Base-by-base conservation (phyloP, 1,139 yeast species). In the Geotrichum carabidarum region DNA sequence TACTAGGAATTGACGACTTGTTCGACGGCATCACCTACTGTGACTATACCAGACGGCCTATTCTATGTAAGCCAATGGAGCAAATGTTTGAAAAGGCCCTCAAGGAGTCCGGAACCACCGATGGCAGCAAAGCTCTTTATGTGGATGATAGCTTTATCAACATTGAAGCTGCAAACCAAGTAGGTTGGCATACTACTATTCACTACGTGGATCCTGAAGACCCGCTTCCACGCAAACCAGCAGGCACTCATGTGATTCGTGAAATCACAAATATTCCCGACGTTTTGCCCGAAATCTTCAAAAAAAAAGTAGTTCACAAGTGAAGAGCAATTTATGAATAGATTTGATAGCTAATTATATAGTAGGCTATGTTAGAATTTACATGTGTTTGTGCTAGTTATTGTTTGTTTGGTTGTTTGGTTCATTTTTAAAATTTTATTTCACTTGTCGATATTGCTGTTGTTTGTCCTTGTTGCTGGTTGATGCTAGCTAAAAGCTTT, bases 1-100 rank as follows among this genome's bases (percentile, higher is more conserved):
- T 91, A 54, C 75, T 93, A 50, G 98, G 96, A 1, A 69, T 93
- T 36, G 96, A 93, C 22, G 97, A 91, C 67, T 68, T 89, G 56
- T 91, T 93, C 66, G 98, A 91, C 62, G 99, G 99, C 1, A 78
- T 93, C 63, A 89, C 97, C 0, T 93, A 75, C 71, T 93, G 99
- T 72, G 95, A 93, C 71, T 93, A 93, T 67, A 69, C 79, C 8
- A 69, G 74, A 59, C 71, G 72, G 22, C 90, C 91, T 5, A 76
- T 93, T 56, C 71, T 84, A 35, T 91, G 98, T 72, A 93, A 93
- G 72, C 99, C 99, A 14, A 87, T 87, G 82, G 73, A 75, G 14
- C 75, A 70, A 60, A 73, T 82, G 66, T 78, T 82, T 61, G 76
- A 76, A 38, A 74, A 71, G 55, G 88, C 89, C 17, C 75, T 87